A percentile compares a stretch with the other conserved stretches of the same genome.
Evolutionary conservation across 805 yeast genomes (phyloP).

Genomic region (Sugiyamaella marilandica): DNA sequence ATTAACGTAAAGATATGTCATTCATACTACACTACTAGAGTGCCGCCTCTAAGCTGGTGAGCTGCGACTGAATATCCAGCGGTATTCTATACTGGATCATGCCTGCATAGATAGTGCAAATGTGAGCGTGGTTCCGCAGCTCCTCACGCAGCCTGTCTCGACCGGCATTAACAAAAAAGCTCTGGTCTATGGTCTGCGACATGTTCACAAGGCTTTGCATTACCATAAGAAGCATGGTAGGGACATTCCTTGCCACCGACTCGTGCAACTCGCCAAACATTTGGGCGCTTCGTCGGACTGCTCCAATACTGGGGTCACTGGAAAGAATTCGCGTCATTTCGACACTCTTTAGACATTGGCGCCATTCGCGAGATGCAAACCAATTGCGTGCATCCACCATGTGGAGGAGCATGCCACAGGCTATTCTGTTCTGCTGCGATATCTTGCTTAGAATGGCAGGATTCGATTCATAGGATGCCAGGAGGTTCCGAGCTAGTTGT

Average conservation of each 20-base stretch:
- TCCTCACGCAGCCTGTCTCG: slow-evolving; percentile 52
- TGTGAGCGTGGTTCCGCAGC: slow-evolving; percentile 63
- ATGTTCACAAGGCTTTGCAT: slow-evolving; percentile 71
- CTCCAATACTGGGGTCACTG: slow-evolving; percentile 42
- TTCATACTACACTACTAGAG: slow-evolving; percentile 4
- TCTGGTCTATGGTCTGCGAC: slow-evolving; percentile 35
- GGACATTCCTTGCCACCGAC: slow-evolving; percentile 69
- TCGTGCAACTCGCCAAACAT: slow-evolving; percentile 63
- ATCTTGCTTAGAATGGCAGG: slow-evolving; percentile 55
- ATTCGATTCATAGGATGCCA: slow-evolving; percentile 45
- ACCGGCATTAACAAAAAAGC: slow-evolving; percentile 41
- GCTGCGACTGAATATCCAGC: slow-evolving; percentile 65
- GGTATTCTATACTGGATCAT: slow-evolving; percentile 26
- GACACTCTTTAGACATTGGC: slow-evolving; percentile 50
- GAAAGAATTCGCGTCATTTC: slow-evolving; percentile 66
- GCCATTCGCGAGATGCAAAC: slow-evolving; percentile 56
- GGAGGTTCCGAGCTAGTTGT: slow-evolving; percentile 36
- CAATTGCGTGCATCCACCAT: slow-evolving; percentile 63
- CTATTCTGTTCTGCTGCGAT: slow-evolving; percentile 52
- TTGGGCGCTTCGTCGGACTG: slow-evolving; percentile 64
- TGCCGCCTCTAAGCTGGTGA: slow-evolving; percentile 53
- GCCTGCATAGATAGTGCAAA: slow-evolving; percentile 88
- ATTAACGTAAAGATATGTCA: too few relatives aligned
- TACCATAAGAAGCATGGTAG: slow-evolving; percentile 70
- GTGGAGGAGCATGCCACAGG: slow-evolving; percentile 58